Base-by-base conservation (phyloP, 176 grass and related monocot species). In the Cocos nucifera region DNA sequence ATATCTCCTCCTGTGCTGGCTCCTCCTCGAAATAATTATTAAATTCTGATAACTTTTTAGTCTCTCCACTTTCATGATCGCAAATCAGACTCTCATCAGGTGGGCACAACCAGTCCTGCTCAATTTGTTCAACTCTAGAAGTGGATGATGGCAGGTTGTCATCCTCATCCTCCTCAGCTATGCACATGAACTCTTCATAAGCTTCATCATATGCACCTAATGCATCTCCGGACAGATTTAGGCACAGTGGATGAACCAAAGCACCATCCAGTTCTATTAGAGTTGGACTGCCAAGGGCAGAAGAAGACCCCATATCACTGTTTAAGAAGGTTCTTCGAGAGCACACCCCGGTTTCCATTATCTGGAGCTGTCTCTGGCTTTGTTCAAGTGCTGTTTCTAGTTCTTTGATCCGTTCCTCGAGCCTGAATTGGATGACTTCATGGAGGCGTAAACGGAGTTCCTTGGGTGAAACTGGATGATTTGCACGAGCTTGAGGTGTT, bases 121-220 rank as follows among this genome's bases (percentile, higher is more conserved):
- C 61, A 6, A 65, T 62, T 59, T 66, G 78, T 16, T 76, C 69
- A 1, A 73, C 76, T n/a, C 62, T 62, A 65, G 72, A 70, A 69
- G 82, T 63, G 19, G 82, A 63, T 9, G 72, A 76, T 22, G 82
- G 75, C 51, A 39, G 50, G 26, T 48, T 63, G 19, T 61, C 49
- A 50, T 63, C 70, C 6, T 58, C 79, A 50, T 63, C 70, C 3
- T 58, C 79, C 4, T 82, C 76, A 0, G 80, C 65, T 12, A 80
- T 79, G 54, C 65, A 67, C 83, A 79, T 82, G 65, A 91, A 97
- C 72, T 97, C 93, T 62, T 88, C 81, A 0, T 87, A 97, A 29
- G 84, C 87, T 87, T 97, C 93, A 17, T 84, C 69, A 49, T 88
- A 91, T 25, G 87, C 93, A 73, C 91, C 76, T 35, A 88, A 66